phyloP scores from a whole-genome alignment of 1,139 yeast species.

The Yarrowia galli region DNA sequence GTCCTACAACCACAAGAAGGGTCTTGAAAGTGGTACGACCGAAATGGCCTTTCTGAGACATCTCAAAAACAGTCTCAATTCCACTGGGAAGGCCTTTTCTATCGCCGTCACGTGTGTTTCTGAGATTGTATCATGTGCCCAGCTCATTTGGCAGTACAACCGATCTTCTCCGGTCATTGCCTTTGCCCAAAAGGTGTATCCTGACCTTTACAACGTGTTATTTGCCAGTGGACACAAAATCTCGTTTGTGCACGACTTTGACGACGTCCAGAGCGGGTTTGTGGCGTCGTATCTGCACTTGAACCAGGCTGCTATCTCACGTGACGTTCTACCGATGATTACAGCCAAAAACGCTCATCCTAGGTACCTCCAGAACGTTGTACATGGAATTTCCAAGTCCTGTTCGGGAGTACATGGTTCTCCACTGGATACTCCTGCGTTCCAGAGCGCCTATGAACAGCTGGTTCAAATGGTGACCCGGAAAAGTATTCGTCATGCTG shows the following conservation, averaged over 20 bases:
- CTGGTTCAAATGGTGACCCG: conserved; percentile 22
- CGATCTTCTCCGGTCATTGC: conserved; percentile 33
- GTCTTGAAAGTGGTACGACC: conserved; percentile 22
- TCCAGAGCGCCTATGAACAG: conserved; percentile 18
- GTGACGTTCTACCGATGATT: conserved; percentile 37
- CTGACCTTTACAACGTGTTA: conserved; percentile 38
- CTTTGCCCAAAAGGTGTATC: conserved; percentile 40
- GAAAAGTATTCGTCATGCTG: conserved; percentile 19
- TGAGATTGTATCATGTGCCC: conserved; percentile 50
- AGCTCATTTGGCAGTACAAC: conserved; percentile 49
- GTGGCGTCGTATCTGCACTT: conserved; percentile 41
- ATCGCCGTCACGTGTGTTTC: conserved; percentile 46
- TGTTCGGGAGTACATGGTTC: conserved; percentile 38
- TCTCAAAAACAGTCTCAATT: conserved; percentile 40
- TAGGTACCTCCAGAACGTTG: conserved; percentile 40
- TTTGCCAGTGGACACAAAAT: conserved; percentile 38
- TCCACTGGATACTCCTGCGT: conserved; percentile 35
- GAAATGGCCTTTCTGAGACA: conserved; percentile 37
- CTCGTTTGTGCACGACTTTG: conserved; percentile 22
- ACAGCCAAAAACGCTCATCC: conserved; percentile 6
- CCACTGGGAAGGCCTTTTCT: conserved; percentile 51
- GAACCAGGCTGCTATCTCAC: conserved; percentile 29
- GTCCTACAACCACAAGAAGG: conserved; percentile 25
- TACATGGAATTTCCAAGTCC: conserved; percentile 40
- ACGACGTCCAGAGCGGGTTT: conserved; percentile 40